Percentiles rank a stretch among this genome's conserved stretches.
phyloP scores from a whole-genome alignment of 2,329 filamentous ascomycete species.

The Sporothrix pallida region DNA sequence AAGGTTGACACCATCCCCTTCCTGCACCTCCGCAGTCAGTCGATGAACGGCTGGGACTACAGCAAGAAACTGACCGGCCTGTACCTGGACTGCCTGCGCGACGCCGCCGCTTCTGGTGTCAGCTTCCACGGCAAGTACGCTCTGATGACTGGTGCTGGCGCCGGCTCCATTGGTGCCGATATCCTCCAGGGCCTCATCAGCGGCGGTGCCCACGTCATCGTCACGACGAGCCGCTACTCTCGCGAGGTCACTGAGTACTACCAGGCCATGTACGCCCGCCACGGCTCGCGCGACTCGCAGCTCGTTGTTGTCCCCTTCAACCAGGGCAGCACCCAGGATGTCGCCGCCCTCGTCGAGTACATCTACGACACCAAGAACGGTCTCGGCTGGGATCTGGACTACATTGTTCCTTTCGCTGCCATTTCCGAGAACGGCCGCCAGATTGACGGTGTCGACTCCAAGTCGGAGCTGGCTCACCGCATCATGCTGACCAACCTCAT shows the following conservation, averaged over 20 bases:
- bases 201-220: conserved; percentile 94
- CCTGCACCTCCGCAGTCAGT: conserved; percentile 93
- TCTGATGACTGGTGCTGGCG: conserved; percentile 97
- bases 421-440: conserved; percentile 98
- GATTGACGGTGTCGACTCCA: conserved; percentile 95
- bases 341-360: conserved; percentile 91
- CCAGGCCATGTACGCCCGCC: conserved; percentile 96
- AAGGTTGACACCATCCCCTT: conserved; percentile 98
- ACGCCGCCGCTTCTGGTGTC: conserved; percentile 84
- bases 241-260: conserved; percentile 99
- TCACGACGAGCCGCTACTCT: conserved; percentile 96
- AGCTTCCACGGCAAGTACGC: conserved; percentile 95
- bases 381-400: conserved; percentile 97
- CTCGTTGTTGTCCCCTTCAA: conserved; percentile 99
- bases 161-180: conserved; percentile 95
- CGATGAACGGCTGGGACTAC: conserved; percentile 96
- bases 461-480: conserved; percentile 95
- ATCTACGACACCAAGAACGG: conserved; percentile 97
- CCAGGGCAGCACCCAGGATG: conserved; percentile 97
- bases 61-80: conserved; percentile 96
- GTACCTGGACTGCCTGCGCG: conserved; percentile 90
- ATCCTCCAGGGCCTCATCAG: conserved; percentile 95
- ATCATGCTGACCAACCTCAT: conserved; percentile 99
- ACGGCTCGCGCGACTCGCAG: conserved; percentile 90
- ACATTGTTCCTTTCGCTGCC: conserved; percentile 92